Evolutionary conservation across 768 basidiomycete species (phyloP).

Genomic region (Tylopilus intermedius): DNA sequence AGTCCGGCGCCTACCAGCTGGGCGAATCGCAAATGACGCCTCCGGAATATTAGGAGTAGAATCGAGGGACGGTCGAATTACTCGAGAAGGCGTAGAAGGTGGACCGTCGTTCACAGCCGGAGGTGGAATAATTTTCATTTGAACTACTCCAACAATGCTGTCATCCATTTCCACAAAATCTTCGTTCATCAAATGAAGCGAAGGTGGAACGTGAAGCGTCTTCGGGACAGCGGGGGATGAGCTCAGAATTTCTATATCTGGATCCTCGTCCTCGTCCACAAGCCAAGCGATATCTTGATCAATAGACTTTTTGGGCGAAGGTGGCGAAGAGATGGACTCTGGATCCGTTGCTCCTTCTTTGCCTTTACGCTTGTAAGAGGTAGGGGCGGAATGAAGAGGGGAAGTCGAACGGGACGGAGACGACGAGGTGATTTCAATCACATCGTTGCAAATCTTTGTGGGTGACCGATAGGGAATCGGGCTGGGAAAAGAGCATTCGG

Average conservation of each 20-base stretch:
- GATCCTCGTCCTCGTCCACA: slow-evolving; percentile 60
- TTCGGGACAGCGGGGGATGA: slow-evolving; percentile 40
- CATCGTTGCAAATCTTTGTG: slow-evolving; percentile 17
- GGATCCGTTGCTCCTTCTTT: slow-evolving; percentile 11
- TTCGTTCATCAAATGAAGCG: slow-evolving; percentile 14
- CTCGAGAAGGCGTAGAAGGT: slow-evolving; percentile 30
- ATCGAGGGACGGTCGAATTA: slow-evolving; percentile 18
- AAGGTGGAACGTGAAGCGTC: slow-evolving; percentile 4
- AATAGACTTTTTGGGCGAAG: slow-evolving; percentile 1
- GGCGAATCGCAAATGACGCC: slow-evolving; percentile 44
- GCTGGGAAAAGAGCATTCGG: slow-evolving; percentile 1
- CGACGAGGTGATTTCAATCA: slow-evolving; percentile 33
- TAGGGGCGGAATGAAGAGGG: slow-evolving; percentile 5
- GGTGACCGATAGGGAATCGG: slow-evolving; percentile 16
- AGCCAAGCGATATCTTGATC: slow-evolving; percentile 59
- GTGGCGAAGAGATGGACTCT: not conserved
- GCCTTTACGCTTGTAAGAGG: slow-evolving; percentile 2
- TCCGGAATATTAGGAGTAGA: slow-evolving; percentile 30
- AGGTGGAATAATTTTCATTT: slow-evolving; percentile 17
- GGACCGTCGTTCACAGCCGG: slow-evolving; percentile 25
- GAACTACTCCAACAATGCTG: slow-evolving; percentile 15
- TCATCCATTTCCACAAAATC: slow-evolving; percentile 12
- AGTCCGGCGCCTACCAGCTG: slow-evolving; percentile 30
- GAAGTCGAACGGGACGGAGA: slow-evolving; percentile 20
- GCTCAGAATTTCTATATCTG: slow-evolving; percentile 45